Base-by-base conservation (phyloP, 2,329 filamentous ascomycete genomes). In the Verruconis gallopava region DNA sequence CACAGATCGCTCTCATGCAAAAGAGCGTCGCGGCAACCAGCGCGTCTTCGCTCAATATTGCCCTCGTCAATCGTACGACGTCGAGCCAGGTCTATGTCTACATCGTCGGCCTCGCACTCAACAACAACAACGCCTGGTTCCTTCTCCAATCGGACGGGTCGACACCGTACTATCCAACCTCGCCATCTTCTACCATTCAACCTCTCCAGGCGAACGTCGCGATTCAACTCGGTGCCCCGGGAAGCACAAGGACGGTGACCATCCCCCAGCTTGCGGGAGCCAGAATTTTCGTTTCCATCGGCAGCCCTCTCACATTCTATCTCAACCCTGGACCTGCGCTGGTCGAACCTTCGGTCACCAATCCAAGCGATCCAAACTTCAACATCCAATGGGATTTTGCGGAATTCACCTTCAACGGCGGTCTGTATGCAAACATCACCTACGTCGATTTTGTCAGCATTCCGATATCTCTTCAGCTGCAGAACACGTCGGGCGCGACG, bases 341-440 rank as follows among this genome's bases (percentile, higher is more conserved):
- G 12, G 81, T 86, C 34, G 81, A 86, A 60, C 83, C 83, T 0
- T 79, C 77, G 6, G 75, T 79, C 19, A 79, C 73, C 21, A 86
- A 86, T 56, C 56, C 67, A 0, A 57, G 67, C 50, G 66, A 70
- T 44, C 63, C 63, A 1, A 68, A 68, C 48, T 59, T 59, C 38
- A 59, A 61, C 36, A 55, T 65, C 38, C 56, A 59, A 41, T 70
- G 67, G 54, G 59, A 59, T 2, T 69, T 69, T 45, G 58, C 55
- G 40, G 66, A 70, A 43, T 69, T 69, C 51, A 70, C 66, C 1
- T 60, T 61, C 50, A 69, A 69, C 46, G 44, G 53, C 3, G 65
- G 69, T 46, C 51, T 70, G 14, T 70, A 67, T 44, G 66, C 65
- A 22, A 70, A 70, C 45, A 77, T 88, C 51, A 75, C 69, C 47